phyloP scores from a whole-genome alignment of 495 filamentous ascomycete genomes.

The Bombardia bombarda region DNA sequence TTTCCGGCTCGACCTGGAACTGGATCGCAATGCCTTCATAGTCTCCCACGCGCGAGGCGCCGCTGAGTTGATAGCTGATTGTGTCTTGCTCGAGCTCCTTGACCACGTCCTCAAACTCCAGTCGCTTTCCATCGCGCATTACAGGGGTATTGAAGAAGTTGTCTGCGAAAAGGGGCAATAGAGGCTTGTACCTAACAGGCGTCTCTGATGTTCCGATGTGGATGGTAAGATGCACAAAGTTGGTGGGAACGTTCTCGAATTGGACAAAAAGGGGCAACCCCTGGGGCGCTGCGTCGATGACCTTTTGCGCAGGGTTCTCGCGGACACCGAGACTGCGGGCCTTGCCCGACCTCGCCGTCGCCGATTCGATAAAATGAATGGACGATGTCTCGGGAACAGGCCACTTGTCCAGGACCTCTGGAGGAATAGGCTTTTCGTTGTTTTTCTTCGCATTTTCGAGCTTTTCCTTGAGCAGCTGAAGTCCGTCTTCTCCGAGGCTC shows the following conservation, averaged over 20 bases:
- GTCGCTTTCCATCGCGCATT: conserved; percentile 60
- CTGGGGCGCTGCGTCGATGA: conserved; percentile 62
- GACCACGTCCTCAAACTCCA: conserved; percentile 89
- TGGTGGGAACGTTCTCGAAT: conserved; percentile 85
- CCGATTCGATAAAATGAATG: conserved; percentile 88
- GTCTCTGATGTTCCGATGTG: conserved; percentile 69
- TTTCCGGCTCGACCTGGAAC: conserved; percentile 80
- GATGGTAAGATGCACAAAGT: conserved; percentile 76
- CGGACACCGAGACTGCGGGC: conserved; percentile 60
- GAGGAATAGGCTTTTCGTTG: conserved; percentile 75
- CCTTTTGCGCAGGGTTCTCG: conserved; percentile 63
- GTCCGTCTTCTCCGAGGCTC: conserved; percentile 41
- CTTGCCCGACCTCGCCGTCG: conserved; percentile 74
- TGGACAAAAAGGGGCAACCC: conserved; percentile 79
- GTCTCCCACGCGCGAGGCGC: conserved; percentile 59
- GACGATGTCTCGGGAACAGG: conserved; percentile 74
- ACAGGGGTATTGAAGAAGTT: conserved; percentile 95
- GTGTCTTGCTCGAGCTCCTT: conserved; percentile 86
- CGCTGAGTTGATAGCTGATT: conserved; percentile 66
- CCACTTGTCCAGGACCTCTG: conserved; percentile 69
- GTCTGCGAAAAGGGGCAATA: conserved; percentile 75
- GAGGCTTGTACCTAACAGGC: conserved; percentile 65
- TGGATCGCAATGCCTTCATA: conserved; percentile 71
- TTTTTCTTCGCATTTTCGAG: conserved; percentile 72
- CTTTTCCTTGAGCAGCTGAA: conserved; percentile 64